Conservation (phyloP, 208 protist species). For the Novymonas esmeraldas region DNA sequence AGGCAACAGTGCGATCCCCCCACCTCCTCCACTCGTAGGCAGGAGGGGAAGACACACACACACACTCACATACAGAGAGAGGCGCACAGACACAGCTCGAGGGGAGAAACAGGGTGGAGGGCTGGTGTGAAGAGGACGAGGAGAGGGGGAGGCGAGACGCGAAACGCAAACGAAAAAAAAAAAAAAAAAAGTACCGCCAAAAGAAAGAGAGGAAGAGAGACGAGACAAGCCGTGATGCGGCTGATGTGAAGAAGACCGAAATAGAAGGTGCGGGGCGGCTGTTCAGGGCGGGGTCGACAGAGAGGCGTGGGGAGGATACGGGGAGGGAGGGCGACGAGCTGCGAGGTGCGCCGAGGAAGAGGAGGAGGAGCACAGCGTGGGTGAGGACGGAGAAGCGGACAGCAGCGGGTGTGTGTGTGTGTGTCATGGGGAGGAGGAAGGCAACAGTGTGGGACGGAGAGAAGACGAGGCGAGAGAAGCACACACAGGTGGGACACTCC, state of each 20-base stretch:
- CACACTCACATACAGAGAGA: no score
- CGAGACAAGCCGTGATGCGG: background rate
- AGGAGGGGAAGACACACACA: background rate
- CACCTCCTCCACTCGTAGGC: no score
- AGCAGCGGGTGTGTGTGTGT: background rate
- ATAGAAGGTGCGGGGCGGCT: no score
- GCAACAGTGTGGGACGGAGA: background rate
- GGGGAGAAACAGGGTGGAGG: no score
- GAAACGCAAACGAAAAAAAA: slow-evolving; percentile 2
- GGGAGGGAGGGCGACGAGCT: no score
- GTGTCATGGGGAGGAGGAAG: background rate
- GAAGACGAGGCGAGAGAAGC: background rate
- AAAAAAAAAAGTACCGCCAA: background rate
- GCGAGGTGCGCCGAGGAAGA: background rate
- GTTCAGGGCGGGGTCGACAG: no score
- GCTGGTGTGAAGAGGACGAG: background rate
- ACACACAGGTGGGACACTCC: no score
- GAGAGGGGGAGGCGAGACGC: no score
- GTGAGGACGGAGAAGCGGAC: background rate
- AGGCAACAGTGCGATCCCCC: no score
- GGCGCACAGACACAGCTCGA: no score
- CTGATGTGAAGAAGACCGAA: no score
- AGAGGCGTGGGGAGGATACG: no score
- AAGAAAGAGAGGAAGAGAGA: slow-evolving; percentile 12
- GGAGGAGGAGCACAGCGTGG: background rate